These are phyloP conservation scores for Amanita subjunquillea DNA, from an alignment of 768 basidiomycete genomes.

Conservation along the genomic window DNA sequence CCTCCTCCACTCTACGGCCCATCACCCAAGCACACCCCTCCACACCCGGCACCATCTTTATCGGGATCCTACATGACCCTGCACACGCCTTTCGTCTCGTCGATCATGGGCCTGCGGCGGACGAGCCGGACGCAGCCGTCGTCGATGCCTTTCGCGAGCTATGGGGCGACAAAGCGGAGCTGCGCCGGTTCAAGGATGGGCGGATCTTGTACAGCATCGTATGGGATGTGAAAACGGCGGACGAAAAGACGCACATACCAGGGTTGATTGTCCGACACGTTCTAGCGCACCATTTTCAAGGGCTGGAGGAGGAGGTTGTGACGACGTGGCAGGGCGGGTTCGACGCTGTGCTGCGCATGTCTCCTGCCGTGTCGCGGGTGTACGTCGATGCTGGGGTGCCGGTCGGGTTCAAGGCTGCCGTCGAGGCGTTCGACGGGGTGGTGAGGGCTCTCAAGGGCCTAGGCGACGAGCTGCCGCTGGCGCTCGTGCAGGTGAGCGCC, in stretches of 20 bases:
- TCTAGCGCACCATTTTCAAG: conserved; percentile 60
- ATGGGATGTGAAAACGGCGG: conserved; percentile 78
- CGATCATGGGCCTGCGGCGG: conserved; percentile 82
- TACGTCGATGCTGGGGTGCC: conserved; percentile 28
- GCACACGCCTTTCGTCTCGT: conserved; percentile 74
- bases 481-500: conserved; percentile 68
- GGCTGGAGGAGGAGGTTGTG: conserved; percentile 36
- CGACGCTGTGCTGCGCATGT: conserved; percentile 49
- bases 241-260: conserved; percentile 76
- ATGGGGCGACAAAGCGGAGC: conserved; percentile 90
- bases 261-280: conserved; percentile 65
- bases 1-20: conserved; percentile 32
- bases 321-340: conserved; percentile 50
- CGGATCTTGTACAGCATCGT: conserved; percentile 91
- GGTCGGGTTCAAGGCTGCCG: conserved; percentile 62
- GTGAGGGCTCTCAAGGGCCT: conserved; percentile 68
- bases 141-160: conserved; percentile 63
- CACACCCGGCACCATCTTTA: conserved; percentile 37
- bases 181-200: conserved; percentile 94
- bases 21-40: conserved; percentile 47
- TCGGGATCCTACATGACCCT: conserved; percentile 72
- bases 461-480: conserved; percentile 64
- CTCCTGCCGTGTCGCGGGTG: conserved; percentile 38
- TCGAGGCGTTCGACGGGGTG: conserved; percentile 71
- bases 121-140: conserved; percentile 40